phyloP scores from a whole-genome alignment of 208 protist species.

The Leishmania mexicana region DNA sequence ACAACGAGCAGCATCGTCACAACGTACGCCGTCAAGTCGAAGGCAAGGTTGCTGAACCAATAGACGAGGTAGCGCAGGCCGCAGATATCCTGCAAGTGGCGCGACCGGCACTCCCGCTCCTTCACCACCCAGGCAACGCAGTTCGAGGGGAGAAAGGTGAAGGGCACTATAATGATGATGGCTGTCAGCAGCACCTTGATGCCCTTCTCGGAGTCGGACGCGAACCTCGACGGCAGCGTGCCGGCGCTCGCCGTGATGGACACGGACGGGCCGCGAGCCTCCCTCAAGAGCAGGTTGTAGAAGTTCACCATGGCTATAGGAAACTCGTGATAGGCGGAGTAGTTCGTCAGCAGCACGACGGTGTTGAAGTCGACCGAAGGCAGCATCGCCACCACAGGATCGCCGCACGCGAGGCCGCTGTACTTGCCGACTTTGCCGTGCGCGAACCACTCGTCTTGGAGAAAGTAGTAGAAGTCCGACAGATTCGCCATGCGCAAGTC shows the following conservation, averaged over 20 bases:
- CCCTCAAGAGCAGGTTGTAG: slow-evolving; percentile 18
- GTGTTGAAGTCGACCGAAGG: neutral
- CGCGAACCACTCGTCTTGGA: slow-evolving; percentile 21
- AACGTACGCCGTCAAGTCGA: slow-evolving; percentile 43
- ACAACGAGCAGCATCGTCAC: slow-evolving; percentile 37
- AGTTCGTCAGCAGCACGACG: slow-evolving; percentile 16
- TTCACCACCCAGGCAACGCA: slow-evolving; percentile 65
- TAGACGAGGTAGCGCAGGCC: slow-evolving; percentile 61
- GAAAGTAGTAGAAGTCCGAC: slow-evolving; percentile 25
- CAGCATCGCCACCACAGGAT: slow-evolving; percentile 2
- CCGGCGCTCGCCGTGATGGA: slow-evolving; percentile 1
- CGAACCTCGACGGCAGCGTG: slow-evolving; percentile 11
- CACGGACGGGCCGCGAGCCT: neutral
- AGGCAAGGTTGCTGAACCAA: slow-evolving; percentile 61
- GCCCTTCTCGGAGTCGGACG: neutral
- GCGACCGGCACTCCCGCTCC: slow-evolving; percentile 59
- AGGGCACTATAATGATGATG: slow-evolving; percentile 59
- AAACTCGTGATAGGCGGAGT: slow-evolving; percentile 17
- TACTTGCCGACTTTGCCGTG: slow-evolving; percentile 15
- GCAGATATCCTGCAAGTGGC: slow-evolving; percentile 70
- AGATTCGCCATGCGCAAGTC: neutral
- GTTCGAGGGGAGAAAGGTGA: slow-evolving; percentile 62
- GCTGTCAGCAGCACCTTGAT: slow-evolving; percentile 28
- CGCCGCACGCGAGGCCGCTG: slow-evolving; percentile 1
- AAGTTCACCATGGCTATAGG: slow-evolving; percentile 35